Base-by-base conservation (phyloP, 164 flowering plant species). In the Saururus chinensis region DNA sequence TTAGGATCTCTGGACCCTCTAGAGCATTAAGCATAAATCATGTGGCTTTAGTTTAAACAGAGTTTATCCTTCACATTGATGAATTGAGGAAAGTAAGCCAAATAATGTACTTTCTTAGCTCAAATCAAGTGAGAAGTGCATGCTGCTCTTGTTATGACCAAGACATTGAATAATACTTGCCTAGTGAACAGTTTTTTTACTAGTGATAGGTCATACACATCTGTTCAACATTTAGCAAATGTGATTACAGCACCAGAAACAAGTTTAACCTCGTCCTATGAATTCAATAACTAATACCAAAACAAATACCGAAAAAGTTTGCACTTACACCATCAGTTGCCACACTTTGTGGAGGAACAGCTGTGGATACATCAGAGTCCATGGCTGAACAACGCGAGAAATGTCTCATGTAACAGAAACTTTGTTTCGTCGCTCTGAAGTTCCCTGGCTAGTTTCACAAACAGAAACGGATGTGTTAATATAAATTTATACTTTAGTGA, bases 401-500 rank as follows among this genome's bases (percentile, higher is more conserved):
- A 59, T 56, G 75, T 16, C 77, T 51, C 25, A 69, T 52, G 9
- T 61, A 69, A 61, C 67, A 48, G 45, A 77, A 66, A 59, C 78
- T 74, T 60, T 80, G 73, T 60, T 82, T 68, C 20, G 76, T 61
- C 58, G 69, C 66, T 72, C 73, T 76, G 64, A 76, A 60, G 53
- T 73, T 63, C 73, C 63, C 86, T 84, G 82, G 76, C 86, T 82
- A 83, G 75, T 77, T 69, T 66, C 77, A 74, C 65, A 60, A 56
- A 14, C 62, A 64, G 64, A 63, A 68, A 55, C 61, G 26, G 14
- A 66, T 71, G 60, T 65, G 25, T 68, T 53, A 13, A 51, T 40
- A 49, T 7, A 19, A 1, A 12, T 20, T n/a, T 19, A n/a, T 23
- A 6, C 37, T 30, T 30, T 30, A 30, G 6, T 6, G 6, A 30